Base-by-base conservation (phyloP, 768 basidiomycete species). In the Cystobasidium onofrii region DNA sequence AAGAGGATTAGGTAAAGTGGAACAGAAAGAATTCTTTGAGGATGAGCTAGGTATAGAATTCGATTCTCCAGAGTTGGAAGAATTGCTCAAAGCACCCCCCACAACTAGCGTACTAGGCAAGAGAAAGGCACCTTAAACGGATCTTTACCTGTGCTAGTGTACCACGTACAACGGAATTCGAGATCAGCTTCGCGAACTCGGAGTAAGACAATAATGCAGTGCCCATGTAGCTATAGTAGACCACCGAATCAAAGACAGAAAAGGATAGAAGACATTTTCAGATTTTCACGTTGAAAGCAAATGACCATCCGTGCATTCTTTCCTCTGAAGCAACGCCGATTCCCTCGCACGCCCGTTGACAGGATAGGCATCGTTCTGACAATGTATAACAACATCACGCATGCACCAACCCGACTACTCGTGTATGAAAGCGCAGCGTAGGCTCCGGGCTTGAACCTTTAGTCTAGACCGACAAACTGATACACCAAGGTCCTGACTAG, bases 391-490 rank as follows among this genome's bases (percentile, higher is more conserved):
- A 50, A 50, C 46, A 50, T n/a, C 3, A n/a, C 46, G n/a, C n/a
- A 17, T 50, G 46, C 20, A 50, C 46, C 20, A 20, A 50, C 18
- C 46, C 20, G 12, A n/a, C 46, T 39, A 20, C 46, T 50, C 46
- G 46, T 50, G 46, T 50, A 50, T 50, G n/a, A 17, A 20, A 4
- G 6, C n/a, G n/a, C n/a, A n/a, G n/a, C n/a, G n/a, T 12, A 15
- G 3, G 6, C 43, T 23, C 27, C 31, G 65, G 9, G 44, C 20
- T 9, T 17, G 44, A 4, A 39, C 6, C n/a, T 39, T 46, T 67
- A 71, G 36, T 71, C 69, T 18, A 71, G 25, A 10, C 69, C 69
- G 18, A 60, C 69, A 33, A 71, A 71, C 54, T 71, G 69, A 36
- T 57, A 71, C 9, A 60, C 69, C 17, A 71, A 27, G 6, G 69